Evolutionary conservation across 305 asterid species (phyloP), one percentile per base, ranked within the genome.

Genomic region (Rubia balearica): DNA sequence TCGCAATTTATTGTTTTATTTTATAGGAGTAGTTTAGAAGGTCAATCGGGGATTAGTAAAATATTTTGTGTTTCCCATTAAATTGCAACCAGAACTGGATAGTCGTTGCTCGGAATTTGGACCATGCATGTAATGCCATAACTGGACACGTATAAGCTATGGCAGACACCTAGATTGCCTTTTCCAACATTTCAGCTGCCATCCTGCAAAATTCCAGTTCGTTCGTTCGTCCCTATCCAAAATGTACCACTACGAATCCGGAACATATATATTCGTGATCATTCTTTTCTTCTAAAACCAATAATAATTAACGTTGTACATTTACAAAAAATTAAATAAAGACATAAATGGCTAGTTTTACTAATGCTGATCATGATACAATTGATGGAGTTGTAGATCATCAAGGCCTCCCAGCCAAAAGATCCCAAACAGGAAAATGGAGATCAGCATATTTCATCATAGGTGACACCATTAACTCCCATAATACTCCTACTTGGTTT

Each of bases 341-440:
- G 4, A 45, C 19, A 66, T 27, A 12, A 38, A 66, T 66, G 70
- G 57, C 57, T 60, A 19, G 27, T 45, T 10, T 14, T 66, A 24
- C 57, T 14, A 14, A 11, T 66, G 13, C 21, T 42, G 41, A 66
- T 43, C 56, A 49, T 42, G 70, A 71, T 24, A 43, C 22, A 9
- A 72, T 78, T 66, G 74, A 66, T 21, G 76, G 65, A 21, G 63
- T 27, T 56, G 71, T 71, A 24, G 71, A 78, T 61, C 68, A 66
- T 60, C 72, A 61, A 41, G 79, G 71, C 51, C 67, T 57, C 22
- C 82, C 65, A 1, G 78, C 71, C 4, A 61, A 57, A 62, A 75
- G 81, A 70, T 70, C 75, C 74, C 33, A 41, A 6, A 70, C 78
- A 33, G 82, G 82, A 21, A 74, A 75, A 8, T 78, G 82, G 82